Conservation (phyloP, 148 eudicot species). For the Silene uniflora region DNA sequence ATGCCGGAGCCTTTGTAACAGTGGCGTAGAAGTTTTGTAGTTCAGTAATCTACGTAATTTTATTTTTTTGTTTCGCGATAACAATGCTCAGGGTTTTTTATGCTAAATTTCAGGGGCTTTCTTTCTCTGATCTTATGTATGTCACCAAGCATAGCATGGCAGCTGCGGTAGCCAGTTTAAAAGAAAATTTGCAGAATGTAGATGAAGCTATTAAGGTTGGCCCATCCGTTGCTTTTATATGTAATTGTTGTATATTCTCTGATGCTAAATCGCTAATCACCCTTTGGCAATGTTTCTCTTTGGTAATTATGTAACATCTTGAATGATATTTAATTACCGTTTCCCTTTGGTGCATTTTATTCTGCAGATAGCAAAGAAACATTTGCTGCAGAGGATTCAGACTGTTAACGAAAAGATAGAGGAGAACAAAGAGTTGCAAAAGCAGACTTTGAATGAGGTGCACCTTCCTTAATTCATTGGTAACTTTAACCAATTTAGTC, state of each 20-base stretch:
- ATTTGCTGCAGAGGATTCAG: conserved; percentile 79
- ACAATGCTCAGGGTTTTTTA: background rate
- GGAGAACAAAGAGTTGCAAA: conserved; percentile 67
- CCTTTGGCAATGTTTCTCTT: background rate
- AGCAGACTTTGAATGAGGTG: conserved; percentile 61
- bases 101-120: conserved; percentile 46
- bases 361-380: conserved; percentile 70
- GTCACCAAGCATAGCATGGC: conserved; percentile 84
- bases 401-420: conserved; percentile 81
- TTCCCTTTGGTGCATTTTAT: background rate
- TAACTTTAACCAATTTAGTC: no score
- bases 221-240: background rate
- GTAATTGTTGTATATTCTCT: no score
- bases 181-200: conserved; percentile 71
- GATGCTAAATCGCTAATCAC: background rate
- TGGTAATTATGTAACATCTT: background rate
- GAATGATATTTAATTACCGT: conserved; percentile 4
- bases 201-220: conserved; percentile 71
- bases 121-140: conserved; percentile 93
- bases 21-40: background rate
- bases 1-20: background rate
- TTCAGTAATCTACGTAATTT: background rate
- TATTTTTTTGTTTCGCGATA: background rate
- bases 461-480: background rate
- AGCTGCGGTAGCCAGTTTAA: conserved; percentile 72